Percentiles rank a stretch among this genome's conserved stretches.
Evolutionary conservation across 1,139 yeast species (phyloP).

Genomic region (Kluyveromyces marxianus): DNA sequence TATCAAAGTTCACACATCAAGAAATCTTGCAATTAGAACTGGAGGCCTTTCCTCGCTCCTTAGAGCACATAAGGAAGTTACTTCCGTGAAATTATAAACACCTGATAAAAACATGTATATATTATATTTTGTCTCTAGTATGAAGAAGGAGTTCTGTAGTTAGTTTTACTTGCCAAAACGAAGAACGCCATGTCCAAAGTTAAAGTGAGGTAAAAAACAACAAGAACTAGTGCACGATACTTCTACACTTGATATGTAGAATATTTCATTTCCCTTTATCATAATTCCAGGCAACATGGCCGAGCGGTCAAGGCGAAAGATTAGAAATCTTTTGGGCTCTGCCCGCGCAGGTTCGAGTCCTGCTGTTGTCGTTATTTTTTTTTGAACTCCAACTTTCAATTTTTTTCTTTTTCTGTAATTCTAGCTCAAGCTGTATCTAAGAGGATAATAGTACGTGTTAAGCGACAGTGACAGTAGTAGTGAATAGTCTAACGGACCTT

Average conservation of each 20-base stretch:
- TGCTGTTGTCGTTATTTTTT: constrained; percentile 23
- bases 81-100: background rate
- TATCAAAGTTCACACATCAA: constrained; percentile 38
- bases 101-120: too few relatives aligned
- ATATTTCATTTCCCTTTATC: background rate
- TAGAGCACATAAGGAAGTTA: constrained; percentile 2
- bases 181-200: too few relatives aligned
- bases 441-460: too few relatives aligned
- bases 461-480: too few relatives aligned
- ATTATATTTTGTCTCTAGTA: too few relatives aligned
- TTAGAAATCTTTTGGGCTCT: constrained; percentile 29
- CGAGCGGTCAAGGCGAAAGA: constrained; percentile 29
- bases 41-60: constrained; percentile 10
- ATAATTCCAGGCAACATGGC: constrained; percentile 23
- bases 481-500: too few relatives aligned
- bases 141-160: too few relatives aligned
- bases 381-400: background rate
- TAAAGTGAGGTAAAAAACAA: too few relatives aligned
- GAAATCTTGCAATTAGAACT: constrained; percentile 29
- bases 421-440: too few relatives aligned
- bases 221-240: too few relatives aligned
- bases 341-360: constrained; percentile 30
- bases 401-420: background rate
- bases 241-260: too few relatives aligned
- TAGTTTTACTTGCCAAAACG: too few relatives aligned